Evolutionary conservation across 257 asterid species (phyloP).

Genomic region (Fraxinus cuspidata): DNA sequence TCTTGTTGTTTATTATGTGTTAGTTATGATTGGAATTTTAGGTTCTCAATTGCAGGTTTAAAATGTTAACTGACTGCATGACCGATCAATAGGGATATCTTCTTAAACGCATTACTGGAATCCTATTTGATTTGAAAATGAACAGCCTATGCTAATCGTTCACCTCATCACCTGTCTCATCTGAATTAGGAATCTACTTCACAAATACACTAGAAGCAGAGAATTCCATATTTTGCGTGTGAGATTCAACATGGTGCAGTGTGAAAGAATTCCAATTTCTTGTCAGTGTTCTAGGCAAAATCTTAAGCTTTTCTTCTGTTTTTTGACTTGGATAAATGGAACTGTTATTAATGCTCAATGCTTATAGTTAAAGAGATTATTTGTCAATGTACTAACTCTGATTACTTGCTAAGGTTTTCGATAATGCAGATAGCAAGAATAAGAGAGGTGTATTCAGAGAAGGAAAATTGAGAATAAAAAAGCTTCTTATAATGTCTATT

Average conservation of each 20-base stretch:
- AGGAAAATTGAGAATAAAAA: background rate
- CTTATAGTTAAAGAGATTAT: background rate
- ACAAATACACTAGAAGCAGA: background rate
- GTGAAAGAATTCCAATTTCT: background rate
- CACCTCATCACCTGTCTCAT: background rate
- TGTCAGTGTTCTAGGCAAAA: background rate
- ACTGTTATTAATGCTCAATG: background rate
- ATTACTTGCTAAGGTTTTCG: background rate
- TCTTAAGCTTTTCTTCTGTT: background rate
- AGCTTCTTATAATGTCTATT: background rate
- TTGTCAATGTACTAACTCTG: background rate
- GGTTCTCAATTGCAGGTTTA: background rate
- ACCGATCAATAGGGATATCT: background rate
- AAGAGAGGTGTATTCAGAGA: background rate
- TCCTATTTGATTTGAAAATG: too few species aligned
- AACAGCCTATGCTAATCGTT: background rate
- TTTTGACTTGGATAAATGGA: background rate
- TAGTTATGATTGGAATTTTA: constrained; percentile 6
- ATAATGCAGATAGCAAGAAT: background rate
- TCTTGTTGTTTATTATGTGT: constrained; percentile 34
- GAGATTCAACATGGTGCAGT: background rate
- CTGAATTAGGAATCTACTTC: background rate
- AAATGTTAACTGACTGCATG: background rate
- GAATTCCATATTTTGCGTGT: background rate
- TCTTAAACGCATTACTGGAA: background rate